phyloP scores from a whole-genome alignment of 495 filamentous ascomycete genomes.

The Talaromyces stipitatus region DNA sequence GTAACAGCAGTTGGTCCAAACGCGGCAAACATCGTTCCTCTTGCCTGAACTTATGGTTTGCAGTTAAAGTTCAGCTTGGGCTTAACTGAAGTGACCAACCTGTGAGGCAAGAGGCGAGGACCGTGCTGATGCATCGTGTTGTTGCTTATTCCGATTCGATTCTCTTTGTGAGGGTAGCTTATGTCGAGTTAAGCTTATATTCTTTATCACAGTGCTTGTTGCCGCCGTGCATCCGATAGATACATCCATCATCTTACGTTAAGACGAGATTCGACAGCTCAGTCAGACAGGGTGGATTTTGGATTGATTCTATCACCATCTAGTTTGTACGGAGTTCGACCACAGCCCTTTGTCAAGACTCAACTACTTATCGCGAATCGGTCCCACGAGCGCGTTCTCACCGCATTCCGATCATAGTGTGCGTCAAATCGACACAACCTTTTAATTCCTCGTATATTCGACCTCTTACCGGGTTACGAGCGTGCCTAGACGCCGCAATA shows the following conservation, averaged over 20 bases:
- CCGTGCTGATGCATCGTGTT: not conserved
- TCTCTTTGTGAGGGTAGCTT: not conserved
- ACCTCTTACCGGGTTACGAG: not conserved
- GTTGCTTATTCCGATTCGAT: not conserved
- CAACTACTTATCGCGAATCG: not conserved
- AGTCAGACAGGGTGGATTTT: not conserved
- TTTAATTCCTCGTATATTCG: not conserved
- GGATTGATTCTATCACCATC: not conserved
- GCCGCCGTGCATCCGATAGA: not conserved
- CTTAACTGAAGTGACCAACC: not conserved
- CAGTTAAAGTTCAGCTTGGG: not conserved
- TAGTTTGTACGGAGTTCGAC: not conserved
- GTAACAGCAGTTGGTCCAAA: not conserved
- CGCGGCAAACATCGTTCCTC: not conserved
- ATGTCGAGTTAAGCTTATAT: not conserved
- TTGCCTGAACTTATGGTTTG: not conserved
- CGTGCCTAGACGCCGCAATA: slow-evolving; percentile 4
- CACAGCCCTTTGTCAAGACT: not conserved
- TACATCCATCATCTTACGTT: not conserved
- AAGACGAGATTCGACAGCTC: not conserved
- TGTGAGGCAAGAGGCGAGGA: not conserved
- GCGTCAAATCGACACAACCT: not conserved
- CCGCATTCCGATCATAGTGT: not conserved
- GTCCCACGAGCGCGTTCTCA: too few species aligned
- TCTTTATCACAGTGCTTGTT: not conserved